Conservation (phyloP, 352 stramenopile genomes). For the Phytopythium boreale region DNA sequence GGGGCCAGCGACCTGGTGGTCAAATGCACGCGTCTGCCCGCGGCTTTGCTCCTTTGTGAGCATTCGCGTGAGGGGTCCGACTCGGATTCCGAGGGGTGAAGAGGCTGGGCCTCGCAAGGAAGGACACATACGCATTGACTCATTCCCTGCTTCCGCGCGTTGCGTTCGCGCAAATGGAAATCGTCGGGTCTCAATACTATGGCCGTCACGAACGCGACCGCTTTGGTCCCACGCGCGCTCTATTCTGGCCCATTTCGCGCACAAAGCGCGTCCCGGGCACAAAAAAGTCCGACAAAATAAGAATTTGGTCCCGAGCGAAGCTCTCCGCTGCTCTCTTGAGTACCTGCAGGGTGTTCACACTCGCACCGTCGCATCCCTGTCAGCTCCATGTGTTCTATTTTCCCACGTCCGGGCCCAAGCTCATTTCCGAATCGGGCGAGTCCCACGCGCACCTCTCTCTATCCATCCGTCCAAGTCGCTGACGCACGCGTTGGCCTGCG, state of each 20-base stretch:
- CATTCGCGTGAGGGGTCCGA: too few relatives aligned
- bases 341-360: not conserved
- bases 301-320: not conserved
- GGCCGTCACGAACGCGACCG: not conserved
- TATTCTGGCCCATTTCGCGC: too few relatives aligned
- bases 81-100: too few relatives aligned
- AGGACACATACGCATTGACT: too few relatives aligned
- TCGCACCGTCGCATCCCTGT: not conserved
- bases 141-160: too few relatives aligned
- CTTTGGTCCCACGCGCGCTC: not conserved
- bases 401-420: not conserved
- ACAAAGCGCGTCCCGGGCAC: not conserved
- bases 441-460: not conserved
- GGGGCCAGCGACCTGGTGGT: too few relatives aligned
- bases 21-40: too few relatives aligned
- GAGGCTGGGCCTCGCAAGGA: too few relatives aligned
- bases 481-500: not conserved
- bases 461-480: not conserved
- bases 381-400: not conserved
- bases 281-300: not conserved
- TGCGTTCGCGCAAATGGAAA: not conserved
- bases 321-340: not conserved
- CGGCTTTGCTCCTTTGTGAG: too few relatives aligned
- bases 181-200: not conserved
- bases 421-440: not conserved